phyloP scores from a whole-genome alignment of 2,329 filamentous ascomycete genomes.

The Ascosphaera acerosa region DNA sequence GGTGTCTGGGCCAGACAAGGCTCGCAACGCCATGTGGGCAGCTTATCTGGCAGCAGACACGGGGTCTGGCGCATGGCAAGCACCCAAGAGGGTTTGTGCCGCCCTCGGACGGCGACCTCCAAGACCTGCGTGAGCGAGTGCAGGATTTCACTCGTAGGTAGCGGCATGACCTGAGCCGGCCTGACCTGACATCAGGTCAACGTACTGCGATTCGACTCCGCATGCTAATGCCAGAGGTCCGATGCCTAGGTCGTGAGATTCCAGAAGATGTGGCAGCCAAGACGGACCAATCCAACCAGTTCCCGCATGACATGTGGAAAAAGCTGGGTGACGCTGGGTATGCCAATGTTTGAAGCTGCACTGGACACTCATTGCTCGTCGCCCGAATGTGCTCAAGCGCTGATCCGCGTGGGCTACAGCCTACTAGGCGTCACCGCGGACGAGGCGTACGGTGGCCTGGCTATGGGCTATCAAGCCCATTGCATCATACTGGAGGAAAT shows the following conservation, averaged over 20 bases:
- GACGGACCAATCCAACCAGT: slow-evolving; percentile 70
- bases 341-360: too few relatives aligned
- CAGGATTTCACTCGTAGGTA: slow-evolving; percentile 60
- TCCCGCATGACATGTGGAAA: slow-evolving; percentile 76
- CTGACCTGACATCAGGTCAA: neutral
- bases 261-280: slow-evolving; percentile 53
- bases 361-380: neutral
- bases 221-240: neutral
- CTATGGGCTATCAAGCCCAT: slow-evolving; percentile 89
- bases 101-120: slow-evolving; percentile 45
- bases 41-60: too few relatives aligned
- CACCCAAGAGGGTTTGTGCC: slow-evolving; percentile 38
- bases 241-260: slow-evolving; percentile 43
- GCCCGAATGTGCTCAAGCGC: slow-evolving; percentile 2
- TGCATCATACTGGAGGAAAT: slow-evolving; percentile 91
- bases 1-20: too few relatives aligned
- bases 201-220: too few relatives aligned
- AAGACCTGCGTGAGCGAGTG: slow-evolving; percentile 59
- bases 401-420: slow-evolving; percentile 16
- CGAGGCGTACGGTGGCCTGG: slow-evolving; percentile 70
- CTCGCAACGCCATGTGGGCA: too few relatives aligned
- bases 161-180: slow-evolving; percentile 1
- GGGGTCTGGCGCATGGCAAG: too few relatives aligned
- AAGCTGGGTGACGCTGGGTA: slow-evolving; percentile 70
- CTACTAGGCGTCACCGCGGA: slow-evolving; percentile 85